Evolutionary conservation across 805 yeast species (phyloP).

Genomic region (Maudiozyma bulderi): DNA sequence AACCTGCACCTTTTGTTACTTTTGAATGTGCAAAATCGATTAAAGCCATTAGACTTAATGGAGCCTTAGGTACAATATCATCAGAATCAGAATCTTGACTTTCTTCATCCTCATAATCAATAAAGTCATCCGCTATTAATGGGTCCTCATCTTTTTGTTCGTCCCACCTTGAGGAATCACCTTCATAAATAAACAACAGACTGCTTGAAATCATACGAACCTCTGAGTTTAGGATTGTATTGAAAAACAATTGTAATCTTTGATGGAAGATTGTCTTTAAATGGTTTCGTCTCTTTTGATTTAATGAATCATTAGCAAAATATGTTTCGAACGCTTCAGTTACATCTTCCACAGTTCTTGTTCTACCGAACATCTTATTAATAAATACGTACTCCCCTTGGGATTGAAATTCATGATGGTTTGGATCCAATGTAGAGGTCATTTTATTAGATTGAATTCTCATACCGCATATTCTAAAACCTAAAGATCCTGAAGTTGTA

Average conservation of each 20-base stretch:
- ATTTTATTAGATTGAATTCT: constrained; percentile 33
- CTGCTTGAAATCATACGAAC: constrained; percentile 64
- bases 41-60: constrained; percentile 49
- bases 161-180: constrained; percentile 49
- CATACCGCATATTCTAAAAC: constrained; percentile 85
- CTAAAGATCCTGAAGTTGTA: constrained; percentile 76
- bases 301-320: constrained; percentile 34
- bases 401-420: constrained; percentile 12
- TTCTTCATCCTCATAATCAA: constrained; percentile 26
- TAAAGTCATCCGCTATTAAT: constrained; percentile 25
- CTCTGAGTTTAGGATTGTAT: constrained; percentile 53
- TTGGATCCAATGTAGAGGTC: constrained; percentile 12
- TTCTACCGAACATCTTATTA: constrained; percentile 66
- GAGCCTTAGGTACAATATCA: constrained; percentile 17
- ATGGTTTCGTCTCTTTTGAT: constrained; percentile 26
- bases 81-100: constrained; percentile 27
- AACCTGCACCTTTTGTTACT: constrained; percentile 50
- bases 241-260: constrained; percentile 58
- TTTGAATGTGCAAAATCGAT: constrained; percentile 91
- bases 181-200: constrained; percentile 64
- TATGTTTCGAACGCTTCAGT: constrained; percentile 36
- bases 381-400: constrained; percentile 39
- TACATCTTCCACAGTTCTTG: constrained; percentile 37
- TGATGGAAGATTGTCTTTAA: constrained; percentile 40
- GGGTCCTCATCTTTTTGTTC: constrained; percentile 34